Evolutionary conservation across 2,329 filamentous ascomycete genomes (phyloP), one percentile per base, ranked within the genome.

Genomic region (Moelleriella libera): DNA sequence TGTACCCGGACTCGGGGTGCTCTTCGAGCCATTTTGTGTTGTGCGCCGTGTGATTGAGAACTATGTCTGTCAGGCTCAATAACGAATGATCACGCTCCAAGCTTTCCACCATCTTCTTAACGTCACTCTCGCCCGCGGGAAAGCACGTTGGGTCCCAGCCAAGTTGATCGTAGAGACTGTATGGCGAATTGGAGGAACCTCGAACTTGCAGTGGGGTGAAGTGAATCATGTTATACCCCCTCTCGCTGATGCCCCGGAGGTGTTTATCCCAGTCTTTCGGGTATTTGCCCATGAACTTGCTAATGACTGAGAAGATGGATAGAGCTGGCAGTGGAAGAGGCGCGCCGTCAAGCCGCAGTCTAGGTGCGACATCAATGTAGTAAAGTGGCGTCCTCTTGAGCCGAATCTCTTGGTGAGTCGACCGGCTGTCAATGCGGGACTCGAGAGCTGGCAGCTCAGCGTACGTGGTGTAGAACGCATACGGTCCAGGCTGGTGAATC

Each of bases 171-270:
- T 85, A 95, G 57, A 98, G 78, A 63, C 92, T 98, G 71, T 97
- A 98, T 0, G 92, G 92, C 1, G 92, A 98, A 61, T 98, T 95
- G 46, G 92, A 98, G 43, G 73, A 75, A 49, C 92, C 92, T 50
- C 92, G 82, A 49, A 84, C 75, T 73, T 94, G 92, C 54, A 98
- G 71, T 8, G 92, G 92, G 2, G 92, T 96, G 64, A 98, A 98
- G 65, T 98, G 92, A 50, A 98, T 81, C 88, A 97, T 96, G 68
- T 98, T 98, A 74, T 98, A 98, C 43, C 89, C 89, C 51, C 92
- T 78, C 58, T 85, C 80, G 61, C 86, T 85, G 62, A 98, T 95
- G 30, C 92, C 89, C 48, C 77, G 75, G 49, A 98, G 69, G 62
- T 97, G 90, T 46, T 80, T 83, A 61, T 96, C 80, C 89, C 90